Base-by-base conservation (phyloP, 179 eudicot genomes). In the Silene noctiflora region DNA sequence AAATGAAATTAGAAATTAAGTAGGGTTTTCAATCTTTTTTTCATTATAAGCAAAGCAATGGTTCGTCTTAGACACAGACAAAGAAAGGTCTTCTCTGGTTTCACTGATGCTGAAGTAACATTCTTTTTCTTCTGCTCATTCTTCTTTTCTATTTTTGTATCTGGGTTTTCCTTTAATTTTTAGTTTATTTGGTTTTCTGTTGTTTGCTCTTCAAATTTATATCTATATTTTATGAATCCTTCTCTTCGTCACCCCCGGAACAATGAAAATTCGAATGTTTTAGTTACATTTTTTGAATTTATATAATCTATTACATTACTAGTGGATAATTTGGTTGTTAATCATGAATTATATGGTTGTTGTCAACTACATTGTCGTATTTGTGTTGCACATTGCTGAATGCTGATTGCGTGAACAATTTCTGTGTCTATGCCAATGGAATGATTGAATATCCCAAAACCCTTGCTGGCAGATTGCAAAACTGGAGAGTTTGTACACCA, bases 61-160 rank as follows among this genome's bases (percentile, higher is more conserved):
- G 88, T 80, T 84, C 90, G 86, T 71, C 89, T 89, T 77, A 88
- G 94, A 22, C 87, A 86, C 2, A 85, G 94, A 65, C 83, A 79
- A 64, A 81, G 88, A 75, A 63, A 75, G 25, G 42, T 78, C 44
- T 84, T 89, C 75, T 75, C 86, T 64, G 93, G 96, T 51, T 91
- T 91, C 68, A 83, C 86, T 12, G 69, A 79, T 75, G 71, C 85
- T 8, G 96, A 89, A 92, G 96, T 91, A 80, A 74, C 25, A 0
- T 7, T 56, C 17, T 69, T 59, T 5, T 73, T 22, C 42, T 13
- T 71, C 17, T 68, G 73, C 76, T 55, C 58, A 7, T 27, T 25
- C 8, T 74, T 63, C 16, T 44, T 51, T 69, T 69, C 68, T 20
- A 44, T 29, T 69, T 70, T 35, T 12, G 42, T 22, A 19, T 67